Evolutionary conservation across 2,329 filamentous ascomycete species (phyloP).

Genomic region (Polytolypa hystricis): DNA sequence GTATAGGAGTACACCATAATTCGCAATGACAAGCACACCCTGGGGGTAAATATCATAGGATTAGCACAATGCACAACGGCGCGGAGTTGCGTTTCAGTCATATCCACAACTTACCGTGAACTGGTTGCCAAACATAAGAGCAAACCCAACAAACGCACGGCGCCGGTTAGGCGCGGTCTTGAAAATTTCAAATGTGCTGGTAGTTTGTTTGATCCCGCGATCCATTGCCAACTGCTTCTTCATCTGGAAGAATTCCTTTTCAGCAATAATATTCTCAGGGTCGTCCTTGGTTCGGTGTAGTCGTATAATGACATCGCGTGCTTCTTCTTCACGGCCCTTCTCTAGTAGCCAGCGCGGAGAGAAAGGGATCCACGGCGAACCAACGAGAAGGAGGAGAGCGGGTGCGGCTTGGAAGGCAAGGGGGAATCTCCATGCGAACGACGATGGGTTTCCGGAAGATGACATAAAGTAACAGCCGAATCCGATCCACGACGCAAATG

Average conservation of each 20-base stretch:
- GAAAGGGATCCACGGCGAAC: slow-evolving; percentile 29
- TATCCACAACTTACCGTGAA: slow-evolving; percentile 16
- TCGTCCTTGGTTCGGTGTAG: slow-evolving; percentile 34
- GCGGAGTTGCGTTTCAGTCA: background rate
- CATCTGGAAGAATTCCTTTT: slow-evolving; percentile 35
- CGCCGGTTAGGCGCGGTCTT: slow-evolving; percentile 30
- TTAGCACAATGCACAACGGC: no score
- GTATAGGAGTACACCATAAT: slow-evolving; percentile 31
- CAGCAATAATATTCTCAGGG: slow-evolving; percentile 26
- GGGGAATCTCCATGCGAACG: slow-evolving; percentile 37
- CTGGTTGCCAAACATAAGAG: slow-evolving; percentile 32
- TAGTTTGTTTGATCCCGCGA: slow-evolving; percentile 19
- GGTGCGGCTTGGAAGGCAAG: slow-evolving; percentile 34
- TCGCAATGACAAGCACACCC: slow-evolving; percentile 22
- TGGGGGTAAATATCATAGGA: no score
- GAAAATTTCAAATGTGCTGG: slow-evolving; percentile 32
- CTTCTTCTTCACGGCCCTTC: slow-evolving; percentile 32
- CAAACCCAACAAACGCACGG: slow-evolving; percentile 29
- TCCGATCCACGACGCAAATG: slow-evolving; percentile 30
- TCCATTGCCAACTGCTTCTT: slow-evolving; percentile 35
- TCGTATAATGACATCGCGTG: slow-evolving; percentile 28
- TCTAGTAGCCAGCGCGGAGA: slow-evolving; percentile 36
- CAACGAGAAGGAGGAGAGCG: slow-evolving; percentile 29
- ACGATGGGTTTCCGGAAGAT: slow-evolving; percentile 18
- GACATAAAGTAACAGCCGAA: slow-evolving; percentile 31